These are phyloP conservation scores for Pulveroboletus ravenelii DNA, from an alignment of 768 basidiomycete species.

Conservation along the genomic window DNA sequence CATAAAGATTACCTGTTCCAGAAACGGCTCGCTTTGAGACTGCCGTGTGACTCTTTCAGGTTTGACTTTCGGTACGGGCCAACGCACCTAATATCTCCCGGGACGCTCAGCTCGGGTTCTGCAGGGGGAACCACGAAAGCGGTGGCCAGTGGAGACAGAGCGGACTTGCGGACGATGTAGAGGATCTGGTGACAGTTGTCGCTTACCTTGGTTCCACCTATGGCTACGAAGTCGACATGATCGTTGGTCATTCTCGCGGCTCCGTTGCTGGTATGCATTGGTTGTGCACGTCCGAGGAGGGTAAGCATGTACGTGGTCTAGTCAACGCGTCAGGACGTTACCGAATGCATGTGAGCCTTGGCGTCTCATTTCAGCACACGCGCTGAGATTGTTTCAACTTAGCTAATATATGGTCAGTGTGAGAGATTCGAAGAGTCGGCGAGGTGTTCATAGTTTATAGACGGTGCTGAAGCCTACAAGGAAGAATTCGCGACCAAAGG, in stretches of 20 bases:
- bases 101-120: slow-evolving; percentile 1
- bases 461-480: slow-evolving; percentile 35
- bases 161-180: slow-evolving; percentile 53
- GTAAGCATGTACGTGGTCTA: slow-evolving; percentile 50
- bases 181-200: slow-evolving; percentile 64
- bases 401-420: slow-evolving; percentile 29
- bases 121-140: slow-evolving; percentile 75
- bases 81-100: slow-evolving; percentile 1
- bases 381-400: slow-evolving; percentile 2
- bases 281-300: slow-evolving; percentile 61
- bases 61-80: slow-evolving; percentile 75
- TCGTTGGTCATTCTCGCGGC: slow-evolving; percentile 79
- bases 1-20: slow-evolving; percentile 86
- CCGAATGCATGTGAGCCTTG: slow-evolving; percentile 60
- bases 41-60: slow-evolving; percentile 77
- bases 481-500: slow-evolving; percentile 52
- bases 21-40: slow-evolving; percentile 56
- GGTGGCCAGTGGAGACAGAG: slow-evolving; percentile 61
- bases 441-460: slow-evolving; percentile 16
- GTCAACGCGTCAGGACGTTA: slow-evolving; percentile 77
- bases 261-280: slow-evolving; percentile 64
- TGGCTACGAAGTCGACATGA: slow-evolving; percentile 63
- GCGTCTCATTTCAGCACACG: background rate
- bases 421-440: background rate
- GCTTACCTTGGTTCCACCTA: slow-evolving; percentile 51